Evolutionary conservation across 495 filamentous ascomycete genomes (phyloP), one percentile per base, ranked within the genome.

Genomic region (Aspergillus homomorphus): DNA sequence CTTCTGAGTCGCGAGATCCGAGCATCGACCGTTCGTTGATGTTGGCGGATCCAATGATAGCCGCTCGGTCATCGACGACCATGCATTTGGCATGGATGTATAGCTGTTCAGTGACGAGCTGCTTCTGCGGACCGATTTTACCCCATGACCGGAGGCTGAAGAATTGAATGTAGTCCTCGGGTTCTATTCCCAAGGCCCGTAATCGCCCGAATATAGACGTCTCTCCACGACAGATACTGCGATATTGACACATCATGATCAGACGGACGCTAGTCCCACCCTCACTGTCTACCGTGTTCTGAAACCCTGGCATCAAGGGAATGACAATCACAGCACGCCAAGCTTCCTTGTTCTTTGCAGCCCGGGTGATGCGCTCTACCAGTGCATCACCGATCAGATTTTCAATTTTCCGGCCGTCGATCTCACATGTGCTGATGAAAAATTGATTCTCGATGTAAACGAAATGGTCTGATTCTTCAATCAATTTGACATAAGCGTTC

Each of bases 381-480:
- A 99, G 76, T 3, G 94, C 93, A 76, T 99, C 94, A 22, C 95
- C 93, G 63, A 99, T 96, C 59, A 84, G 80, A 63, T 99, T 99
- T 66, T 92, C 84, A 57, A 99, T 93, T 66, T 86, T 89, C 45
- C 84, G 88, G 41, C 89, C 89, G 56, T 96, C 85, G 16, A 92
- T 91, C 62, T 92, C 88, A 57, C 91, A 96, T 55, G 89, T 96
- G 54, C 87, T 94, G 75, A 99, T 89, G 75, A 96, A 99, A 77
- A 99, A 99, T 70, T 99, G 94, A 69, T 99, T 99, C 66, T 99
- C 94, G 59, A 99, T 96, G 70, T 99, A 98, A 57, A 99, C 90
- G 60, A 98, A 96, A 65, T 98, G 94, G 49, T 99, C 92, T 9
- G 91, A 96, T 54, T 91, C 84, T 65, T 94, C 87, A 54, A 99